phyloP scores from a whole-genome alignment of 441 rosid genomes.

The Aleurites moluccanus region DNA sequence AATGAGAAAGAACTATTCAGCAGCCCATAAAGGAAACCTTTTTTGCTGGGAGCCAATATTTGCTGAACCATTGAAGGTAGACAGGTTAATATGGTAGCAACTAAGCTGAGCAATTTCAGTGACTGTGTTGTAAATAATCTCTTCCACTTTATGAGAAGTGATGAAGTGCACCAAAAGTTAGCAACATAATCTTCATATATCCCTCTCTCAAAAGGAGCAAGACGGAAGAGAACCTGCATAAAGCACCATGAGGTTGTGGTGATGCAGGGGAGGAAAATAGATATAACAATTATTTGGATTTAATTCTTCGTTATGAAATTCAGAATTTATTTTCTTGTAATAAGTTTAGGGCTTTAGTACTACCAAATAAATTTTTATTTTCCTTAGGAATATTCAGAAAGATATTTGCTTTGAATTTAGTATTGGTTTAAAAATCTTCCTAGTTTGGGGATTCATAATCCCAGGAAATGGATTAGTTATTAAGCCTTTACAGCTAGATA shows the following conservation, averaged over 20 bases:
- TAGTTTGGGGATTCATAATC: neutral
- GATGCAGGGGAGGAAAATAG: neutral
- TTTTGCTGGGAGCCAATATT: constrained; percentile 64
- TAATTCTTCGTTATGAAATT: neutral
- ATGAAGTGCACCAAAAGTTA: constrained; percentile 91
- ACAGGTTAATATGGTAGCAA: constrained; percentile 60
- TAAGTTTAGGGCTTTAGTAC: neutral
- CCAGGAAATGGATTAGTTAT: neutral
- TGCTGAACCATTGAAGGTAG: constrained; percentile 92
- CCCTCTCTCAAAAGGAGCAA: constrained; percentile 96
- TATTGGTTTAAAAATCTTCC: neutral
- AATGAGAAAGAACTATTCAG: constrained; percentile 81
- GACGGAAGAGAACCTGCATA: constrained; percentile 74
- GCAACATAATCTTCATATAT: constrained; percentile 96
- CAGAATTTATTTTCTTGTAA: neutral
- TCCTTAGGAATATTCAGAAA: neutral
- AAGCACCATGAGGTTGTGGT: constrained; percentile 16
- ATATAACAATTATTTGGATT: neutral
- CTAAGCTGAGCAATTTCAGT: constrained; percentile 57
- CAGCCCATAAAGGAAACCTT: constrained; percentile 80
- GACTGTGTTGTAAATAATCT: constrained; percentile 56
- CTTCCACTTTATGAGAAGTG: constrained; percentile 86
- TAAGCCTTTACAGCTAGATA: neutral
- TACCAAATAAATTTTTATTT: neutral
- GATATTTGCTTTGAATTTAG: neutral